Evolutionary conservation across 306 rosid species (phyloP).

Genomic region (Prinsepia uniflora): DNA sequence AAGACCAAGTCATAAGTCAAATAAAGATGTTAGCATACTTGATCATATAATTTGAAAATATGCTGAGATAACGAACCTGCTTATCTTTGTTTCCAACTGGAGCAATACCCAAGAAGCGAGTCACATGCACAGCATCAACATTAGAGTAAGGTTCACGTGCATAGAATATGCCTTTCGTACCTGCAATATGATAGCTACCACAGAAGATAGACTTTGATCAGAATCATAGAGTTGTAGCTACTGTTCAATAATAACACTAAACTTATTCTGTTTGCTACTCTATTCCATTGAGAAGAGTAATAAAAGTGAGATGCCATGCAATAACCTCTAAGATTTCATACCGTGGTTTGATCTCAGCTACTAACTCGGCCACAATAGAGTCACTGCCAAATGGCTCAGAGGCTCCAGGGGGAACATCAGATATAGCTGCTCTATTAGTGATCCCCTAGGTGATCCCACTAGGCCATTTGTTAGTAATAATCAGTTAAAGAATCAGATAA

Average conservation of each 20-base stretch:
- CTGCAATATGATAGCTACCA: conserved; percentile 90
- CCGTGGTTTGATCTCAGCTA: conserved; percentile 94
- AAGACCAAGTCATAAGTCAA: not conserved
- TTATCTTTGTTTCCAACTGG: conserved; percentile 89
- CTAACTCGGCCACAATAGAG: conserved; percentile 66
- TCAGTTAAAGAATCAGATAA: conserved; percentile 49
- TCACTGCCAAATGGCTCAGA: conserved; percentile 59
- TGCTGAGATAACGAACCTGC: conserved; percentile 48
- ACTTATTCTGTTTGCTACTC: not conserved
- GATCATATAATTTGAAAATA: conserved; percentile 1
- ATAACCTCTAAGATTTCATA: conserved; percentile 28
- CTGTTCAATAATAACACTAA: not conserved
- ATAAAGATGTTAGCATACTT: not conserved
- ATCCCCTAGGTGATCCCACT: conserved; percentile 65
- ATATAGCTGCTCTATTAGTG: conserved; percentile 48
- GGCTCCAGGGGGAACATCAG: conserved; percentile 57
- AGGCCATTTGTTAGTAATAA: conserved; percentile 90
- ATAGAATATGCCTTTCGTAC: conserved; percentile 72
- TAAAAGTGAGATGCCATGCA: conserved; percentile 5
- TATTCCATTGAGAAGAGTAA: not conserved
- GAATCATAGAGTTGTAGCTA: conserved; percentile 12
- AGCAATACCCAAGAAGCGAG: conserved; percentile 95
- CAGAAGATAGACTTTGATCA: conserved; percentile 29
- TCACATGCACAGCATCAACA: conserved; percentile 77
- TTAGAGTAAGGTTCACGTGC: conserved; percentile 91